Conservation (phyloP, 75 land plant species). For the Pinus albicaulis region DNA sequence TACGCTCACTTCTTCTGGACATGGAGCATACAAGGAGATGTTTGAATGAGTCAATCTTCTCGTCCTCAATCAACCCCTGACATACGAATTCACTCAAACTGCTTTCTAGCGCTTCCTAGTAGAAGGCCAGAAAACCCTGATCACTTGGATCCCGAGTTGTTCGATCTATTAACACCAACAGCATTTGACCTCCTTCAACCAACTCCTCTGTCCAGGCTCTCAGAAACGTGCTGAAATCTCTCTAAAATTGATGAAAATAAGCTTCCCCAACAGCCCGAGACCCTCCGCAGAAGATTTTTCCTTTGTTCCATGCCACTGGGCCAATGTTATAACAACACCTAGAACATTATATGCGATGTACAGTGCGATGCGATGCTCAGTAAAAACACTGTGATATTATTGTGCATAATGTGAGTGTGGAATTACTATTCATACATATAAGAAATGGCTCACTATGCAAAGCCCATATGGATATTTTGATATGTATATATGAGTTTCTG, state of each 20-base stretch:
- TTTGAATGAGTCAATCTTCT: conserved; percentile 40
- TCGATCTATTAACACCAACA: conserved; percentile 21
- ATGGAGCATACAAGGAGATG: conserved; percentile 31
- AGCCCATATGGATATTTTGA: too few relatives aligned
- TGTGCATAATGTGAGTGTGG: too few relatives aligned
- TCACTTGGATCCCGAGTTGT: conserved; percentile 4
- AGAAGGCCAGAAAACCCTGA: not conserved
- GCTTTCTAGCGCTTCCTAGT: not conserved
- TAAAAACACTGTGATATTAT: too few relatives aligned
- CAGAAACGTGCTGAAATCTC: conserved; percentile 29
- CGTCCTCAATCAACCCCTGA: conserved; percentile 31
- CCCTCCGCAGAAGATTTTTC: conserved; percentile 18
- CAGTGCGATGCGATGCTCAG: too few relatives aligned
- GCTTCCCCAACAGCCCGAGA: conserved; percentile 12
- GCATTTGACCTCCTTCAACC: conserved; percentile 22
- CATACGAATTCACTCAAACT: conserved; percentile 23
- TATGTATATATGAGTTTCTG: too few relatives aligned
- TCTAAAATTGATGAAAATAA: conserved; percentile 27
- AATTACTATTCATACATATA: too few relatives aligned
- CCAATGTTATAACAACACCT: too few relatives aligned
- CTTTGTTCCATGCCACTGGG: conserved; percentile 15
- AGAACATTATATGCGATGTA: too few relatives aligned
- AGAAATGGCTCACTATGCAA: too few relatives aligned
- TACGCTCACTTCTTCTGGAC: conserved; percentile 35
- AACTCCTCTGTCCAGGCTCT: conserved; percentile 21